Conservation (phyloP, 75 land plant species). For the Picea glauca region DNA sequence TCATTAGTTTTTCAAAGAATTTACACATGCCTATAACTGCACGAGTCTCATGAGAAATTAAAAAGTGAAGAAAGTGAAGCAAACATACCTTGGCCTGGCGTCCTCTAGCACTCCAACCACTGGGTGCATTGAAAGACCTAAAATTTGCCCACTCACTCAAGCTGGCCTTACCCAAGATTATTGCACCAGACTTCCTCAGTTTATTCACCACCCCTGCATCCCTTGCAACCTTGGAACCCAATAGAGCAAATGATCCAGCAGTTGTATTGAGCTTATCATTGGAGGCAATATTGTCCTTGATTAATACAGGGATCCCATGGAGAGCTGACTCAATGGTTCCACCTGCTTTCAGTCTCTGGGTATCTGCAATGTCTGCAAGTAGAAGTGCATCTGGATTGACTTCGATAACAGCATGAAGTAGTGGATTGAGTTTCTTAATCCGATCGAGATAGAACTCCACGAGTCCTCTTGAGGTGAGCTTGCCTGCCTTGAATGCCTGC, state of each 20-base stretch:
- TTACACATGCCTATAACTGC: too few relatives aligned
- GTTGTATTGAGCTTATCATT: slow-evolving; percentile 53
- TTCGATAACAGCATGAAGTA: slow-evolving; percentile 48
- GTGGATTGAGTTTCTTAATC: slow-evolving; percentile 38
- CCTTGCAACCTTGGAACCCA: slow-evolving; percentile 36
- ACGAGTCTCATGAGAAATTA: too few relatives aligned
- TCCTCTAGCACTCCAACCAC: slow-evolving; percentile 45
- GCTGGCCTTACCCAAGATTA: slow-evolving; percentile 62
- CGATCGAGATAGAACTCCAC: slow-evolving; percentile 38
- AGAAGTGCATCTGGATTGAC: slow-evolving; percentile 54
- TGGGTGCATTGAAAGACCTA: slow-evolving; percentile 13
- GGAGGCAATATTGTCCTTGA: slow-evolving; percentile 64
- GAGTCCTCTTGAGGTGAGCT: slow-evolving; percentile 21
- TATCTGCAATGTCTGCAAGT: slow-evolving; percentile 55
- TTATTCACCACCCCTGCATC: slow-evolving; percentile 26
- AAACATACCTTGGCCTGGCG: slow-evolving; percentile 28
- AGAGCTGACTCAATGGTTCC: slow-evolving; percentile 2
- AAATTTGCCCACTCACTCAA: slow-evolving; percentile 46
- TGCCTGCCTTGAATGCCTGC: slow-evolving; percentile 4
- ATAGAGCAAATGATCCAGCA: slow-evolving; percentile 58
- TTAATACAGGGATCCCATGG: slow-evolving; percentile 56
- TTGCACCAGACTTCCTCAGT: slow-evolving; percentile 42
- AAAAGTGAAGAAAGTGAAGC: not conserved
- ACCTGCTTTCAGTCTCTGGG: slow-evolving; percentile 10
- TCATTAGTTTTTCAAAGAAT: too few relatives aligned